A percentile compares a stretch with the other conserved stretches of the same genome.
Evolutionary conservation across 176 grass and related monocot genomes (phyloP).

Genomic region (Lolium rigidum): DNA sequence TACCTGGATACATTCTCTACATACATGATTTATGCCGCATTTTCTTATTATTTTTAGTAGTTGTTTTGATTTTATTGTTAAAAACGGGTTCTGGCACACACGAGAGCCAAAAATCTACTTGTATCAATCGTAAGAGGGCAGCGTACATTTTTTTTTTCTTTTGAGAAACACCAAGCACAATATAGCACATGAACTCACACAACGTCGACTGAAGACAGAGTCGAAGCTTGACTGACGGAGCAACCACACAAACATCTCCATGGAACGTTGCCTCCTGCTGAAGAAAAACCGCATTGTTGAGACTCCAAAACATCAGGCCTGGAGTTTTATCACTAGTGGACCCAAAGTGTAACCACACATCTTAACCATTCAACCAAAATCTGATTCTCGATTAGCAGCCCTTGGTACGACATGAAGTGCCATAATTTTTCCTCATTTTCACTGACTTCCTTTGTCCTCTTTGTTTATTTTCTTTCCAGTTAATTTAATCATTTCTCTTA

Average conservation of each 20-base stretch:
- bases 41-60: too few species aligned
- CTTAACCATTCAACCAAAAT: background rate
- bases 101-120: too few species aligned
- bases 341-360: background rate
- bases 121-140: too few species aligned
- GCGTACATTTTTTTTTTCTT: too few species aligned
- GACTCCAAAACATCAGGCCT: background rate
- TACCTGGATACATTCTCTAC: too few species aligned
- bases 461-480: background rate
- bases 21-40: too few species aligned
- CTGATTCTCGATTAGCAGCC: background rate
- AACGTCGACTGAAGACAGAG: background rate
- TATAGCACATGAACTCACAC: background rate
- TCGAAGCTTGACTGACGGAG: background rate
- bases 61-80: too few species aligned
- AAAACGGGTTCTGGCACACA: too few species aligned
- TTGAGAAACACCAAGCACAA: background rate
- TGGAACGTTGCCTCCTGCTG: background rate
- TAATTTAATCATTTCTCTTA: background rate
- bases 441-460: background rate
- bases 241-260: background rate
- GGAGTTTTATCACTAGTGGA: background rate
- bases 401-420: slow-evolving; percentile 11
- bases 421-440: background rate
- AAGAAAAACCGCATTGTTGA: background rate